A percentile compares a stretch with the other conserved stretches of the same genome.
phyloP scores from a whole-genome alignment of 495 filamentous ascomycete species.

The Hypoxylon fragiforme region DNA sequence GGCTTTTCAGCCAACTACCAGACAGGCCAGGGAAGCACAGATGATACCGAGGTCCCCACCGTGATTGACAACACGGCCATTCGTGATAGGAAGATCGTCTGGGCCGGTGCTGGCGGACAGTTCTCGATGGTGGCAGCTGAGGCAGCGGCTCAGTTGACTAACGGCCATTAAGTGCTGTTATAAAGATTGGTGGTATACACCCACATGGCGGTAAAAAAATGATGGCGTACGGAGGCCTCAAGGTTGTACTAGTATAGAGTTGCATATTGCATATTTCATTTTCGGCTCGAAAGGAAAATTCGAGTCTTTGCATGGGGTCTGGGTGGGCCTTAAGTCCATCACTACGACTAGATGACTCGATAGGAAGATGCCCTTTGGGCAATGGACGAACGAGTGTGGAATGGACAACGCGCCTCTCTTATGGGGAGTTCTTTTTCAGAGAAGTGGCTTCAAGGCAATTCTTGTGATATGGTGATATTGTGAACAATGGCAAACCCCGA shows the following conservation, averaged over 20 bases:
- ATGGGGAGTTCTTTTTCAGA: background rate
- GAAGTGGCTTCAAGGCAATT: background rate
- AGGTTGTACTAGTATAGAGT: background rate
- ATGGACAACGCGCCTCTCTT: background rate
- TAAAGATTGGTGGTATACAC: background rate
- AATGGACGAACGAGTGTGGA: background rate
- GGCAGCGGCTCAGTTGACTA: background rate
- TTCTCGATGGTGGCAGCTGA: constrained; percentile 58
- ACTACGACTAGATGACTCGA: background rate
- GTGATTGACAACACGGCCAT: constrained; percentile 63
- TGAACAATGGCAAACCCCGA: background rate
- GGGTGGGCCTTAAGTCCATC: too few relatives aligned
- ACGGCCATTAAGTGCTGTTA: constrained; percentile 4
- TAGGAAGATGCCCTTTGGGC: background rate
- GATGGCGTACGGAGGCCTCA: background rate
- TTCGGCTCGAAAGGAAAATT: background rate
- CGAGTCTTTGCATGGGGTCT: background rate
- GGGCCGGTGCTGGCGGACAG: constrained; percentile 65
- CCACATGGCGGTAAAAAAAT: background rate
- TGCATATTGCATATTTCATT: background rate
- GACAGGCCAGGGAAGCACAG: constrained; percentile 59
- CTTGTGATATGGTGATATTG: background rate
- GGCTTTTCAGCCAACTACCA: constrained; percentile 69
- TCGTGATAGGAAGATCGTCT: constrained; percentile 54
- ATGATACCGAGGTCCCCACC: constrained; percentile 58